phyloP scores from a whole-genome alignment of 2,329 filamentous ascomycete genomes.

The Ophiocordyceps camponoti-floridani region DNA sequence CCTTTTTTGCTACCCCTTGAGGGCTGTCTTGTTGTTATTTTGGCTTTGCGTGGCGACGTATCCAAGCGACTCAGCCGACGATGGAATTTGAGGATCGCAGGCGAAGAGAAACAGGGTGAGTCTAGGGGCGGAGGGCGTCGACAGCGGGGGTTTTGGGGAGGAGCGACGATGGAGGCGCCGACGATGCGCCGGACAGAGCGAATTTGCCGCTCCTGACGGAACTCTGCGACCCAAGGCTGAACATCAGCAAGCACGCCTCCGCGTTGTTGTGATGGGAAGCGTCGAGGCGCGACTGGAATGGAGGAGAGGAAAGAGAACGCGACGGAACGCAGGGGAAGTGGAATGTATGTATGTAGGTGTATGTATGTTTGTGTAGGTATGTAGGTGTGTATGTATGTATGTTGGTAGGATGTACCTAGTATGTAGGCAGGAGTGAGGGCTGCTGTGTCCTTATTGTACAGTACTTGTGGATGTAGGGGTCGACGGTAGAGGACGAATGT shows the following conservation, averaged over 20 bases:
- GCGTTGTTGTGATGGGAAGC: conserved; percentile 6
- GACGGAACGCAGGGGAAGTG: conserved; percentile 4
- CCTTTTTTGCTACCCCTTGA: neutral
- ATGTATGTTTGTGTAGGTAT: neutral
- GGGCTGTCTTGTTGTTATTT: neutral
- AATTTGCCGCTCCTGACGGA: neutral
- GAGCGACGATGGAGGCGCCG: neutral
- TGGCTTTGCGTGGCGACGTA: neutral
- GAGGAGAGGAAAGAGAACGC: conserved; percentile 2
- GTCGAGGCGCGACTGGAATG: conserved; percentile 8
- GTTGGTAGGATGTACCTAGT: too few species aligned
- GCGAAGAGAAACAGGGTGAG: neutral
- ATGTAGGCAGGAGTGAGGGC: neutral
- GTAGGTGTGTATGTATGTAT: neutral
- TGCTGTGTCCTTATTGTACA: too few species aligned
- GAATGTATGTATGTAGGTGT: neutral
- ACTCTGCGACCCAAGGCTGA: neutral
- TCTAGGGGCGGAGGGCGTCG: neutral
- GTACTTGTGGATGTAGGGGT: too few species aligned
- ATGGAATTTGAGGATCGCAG: neutral
- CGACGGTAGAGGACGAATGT: too few species aligned
- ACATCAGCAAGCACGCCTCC: conserved; percentile 1
- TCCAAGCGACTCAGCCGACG: neutral
- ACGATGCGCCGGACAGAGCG: neutral
- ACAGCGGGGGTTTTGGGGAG: neutral